Conservation (phyloP, 176 grass and related monocot genomes). For the maize (Zea mays) region DNA sequence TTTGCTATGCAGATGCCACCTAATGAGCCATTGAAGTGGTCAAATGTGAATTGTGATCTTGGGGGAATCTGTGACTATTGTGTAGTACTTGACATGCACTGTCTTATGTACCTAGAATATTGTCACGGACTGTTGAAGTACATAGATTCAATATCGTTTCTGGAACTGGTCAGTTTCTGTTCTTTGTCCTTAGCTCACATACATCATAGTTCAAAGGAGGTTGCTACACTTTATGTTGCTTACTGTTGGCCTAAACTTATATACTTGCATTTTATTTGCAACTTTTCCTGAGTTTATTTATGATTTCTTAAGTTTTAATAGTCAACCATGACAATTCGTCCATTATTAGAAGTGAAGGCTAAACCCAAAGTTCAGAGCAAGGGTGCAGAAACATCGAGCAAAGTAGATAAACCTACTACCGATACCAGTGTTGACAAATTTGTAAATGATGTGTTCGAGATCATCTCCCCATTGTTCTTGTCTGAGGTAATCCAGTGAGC, state of each 20-base stretch:
- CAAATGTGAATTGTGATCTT: constrained; percentile 17
- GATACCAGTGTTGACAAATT: constrained; percentile 56
- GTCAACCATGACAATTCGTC: constrained; percentile 20
- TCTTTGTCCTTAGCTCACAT: constrained; percentile 1
- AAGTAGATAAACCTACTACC: constrained; percentile 40
- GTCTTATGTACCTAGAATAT: constrained; percentile 2
- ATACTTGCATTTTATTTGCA: constrained; percentile 29
- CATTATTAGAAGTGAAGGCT: constrained; percentile 55
- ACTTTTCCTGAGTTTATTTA: constrained; percentile 12
- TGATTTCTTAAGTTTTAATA: constrained; percentile 25
- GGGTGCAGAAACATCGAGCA: constrained; percentile 39
- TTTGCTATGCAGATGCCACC: not conserved
- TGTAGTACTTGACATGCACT: not conserved
- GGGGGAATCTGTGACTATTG: not conserved
- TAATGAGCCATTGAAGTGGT: not conserved
- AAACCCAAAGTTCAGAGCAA: constrained; percentile 48
- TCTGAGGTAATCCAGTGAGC: constrained; percentile 56
- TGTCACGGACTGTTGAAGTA: not conserved
- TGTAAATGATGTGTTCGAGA: constrained; percentile 65
- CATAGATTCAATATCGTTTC: constrained; percentile 4
- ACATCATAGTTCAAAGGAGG: not conserved
- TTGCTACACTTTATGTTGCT: not conserved
- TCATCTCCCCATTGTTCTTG: constrained; percentile 56
- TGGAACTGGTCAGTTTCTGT: constrained; percentile 9
- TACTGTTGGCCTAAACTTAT: constrained; percentile 7